Base-by-base conservation (phyloP, 1,284 basidiomycete genomes). In the Cryptococcus floricola region DNA sequence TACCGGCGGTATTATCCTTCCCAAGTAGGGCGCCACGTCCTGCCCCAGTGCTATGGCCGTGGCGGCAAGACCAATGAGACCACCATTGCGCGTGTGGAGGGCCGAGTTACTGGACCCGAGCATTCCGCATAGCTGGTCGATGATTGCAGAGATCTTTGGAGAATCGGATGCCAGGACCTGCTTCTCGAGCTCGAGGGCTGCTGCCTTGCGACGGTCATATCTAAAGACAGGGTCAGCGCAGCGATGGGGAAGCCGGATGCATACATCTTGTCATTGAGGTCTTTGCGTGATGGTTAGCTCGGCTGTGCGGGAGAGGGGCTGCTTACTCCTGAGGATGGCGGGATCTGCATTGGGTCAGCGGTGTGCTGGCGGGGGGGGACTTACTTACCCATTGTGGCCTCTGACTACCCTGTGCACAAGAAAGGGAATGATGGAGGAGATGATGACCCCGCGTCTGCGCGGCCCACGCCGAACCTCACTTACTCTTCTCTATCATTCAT, bases 171-270 rank as follows among this genome's bases (percentile, higher is more conserved):
- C 83, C 63, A 92, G 86, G 58, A 97, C 88, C 77, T 92, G 85
- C 89, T 93, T 95, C 80, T 98, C 94, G 50, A 98, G 84, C 59
- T 97, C 94, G 54, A 97, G 85, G 1, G 95, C 94, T 4, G 94
- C 91, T 9, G 89, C 87, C 79, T 98, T 98, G 60, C 96, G 85
- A 79, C 92, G 91, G 81, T 98, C 95, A 73, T 98, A 76, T 47
- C 73, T 75, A 52, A 13, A 76, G 89, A 86, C 80, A 45, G 48
- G 14, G 41, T 48, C n/a, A 54, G 43, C 42, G 19, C 89, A 88
- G 10, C 13, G 44, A 39, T 39, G 34, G 46, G 44, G 31, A 34
- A 18, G 41, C 4, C 19, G n/a, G 5, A 16, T 42, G 16, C 51
- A 70, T 47, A 77, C 67, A 77, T 70, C 68, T 77, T 77, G 60